These are phyloP conservation scores for Aspergillus fumigatiaffinis DNA, from an alignment of 2,329 filamentous ascomycete genomes.

Conservation along the genomic window DNA sequence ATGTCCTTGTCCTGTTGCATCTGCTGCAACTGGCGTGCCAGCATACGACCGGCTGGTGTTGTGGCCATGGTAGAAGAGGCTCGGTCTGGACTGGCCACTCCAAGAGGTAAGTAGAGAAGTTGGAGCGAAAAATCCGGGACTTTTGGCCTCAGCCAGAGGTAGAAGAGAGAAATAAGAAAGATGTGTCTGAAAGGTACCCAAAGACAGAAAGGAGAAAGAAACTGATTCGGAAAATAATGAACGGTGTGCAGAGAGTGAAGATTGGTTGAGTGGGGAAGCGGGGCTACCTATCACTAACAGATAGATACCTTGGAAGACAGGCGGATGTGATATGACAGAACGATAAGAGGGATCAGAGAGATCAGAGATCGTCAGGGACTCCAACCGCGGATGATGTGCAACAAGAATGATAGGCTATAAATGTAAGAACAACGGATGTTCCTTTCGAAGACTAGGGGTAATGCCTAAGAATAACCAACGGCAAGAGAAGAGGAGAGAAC, in stretches of 20 bases:
- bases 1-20: conserved; percentile 91
- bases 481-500: background rate
- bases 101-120: background rate
- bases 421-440: background rate
- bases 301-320: background rate
- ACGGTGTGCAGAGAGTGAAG: background rate
- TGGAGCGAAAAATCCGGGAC: conserved; percentile 1
- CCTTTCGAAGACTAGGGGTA: background rate
- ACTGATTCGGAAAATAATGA: background rate
- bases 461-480: background rate
- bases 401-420: background rate
- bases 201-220: background rate
- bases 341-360: too few species aligned
- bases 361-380: background rate
- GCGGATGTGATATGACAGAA: background rate
- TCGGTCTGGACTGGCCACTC: background rate
- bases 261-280: conserved; percentile 6
- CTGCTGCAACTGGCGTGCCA: conserved; percentile 83
- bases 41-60: conserved; percentile 54
- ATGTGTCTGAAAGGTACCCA: background rate
- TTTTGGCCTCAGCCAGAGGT: background rate
- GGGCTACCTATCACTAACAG: background rate
- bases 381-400: background rate
- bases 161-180: background rate
- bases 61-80: conserved; percentile 35